Conservation (phyloP, 495 filamentous ascomycete species). For the Astrothelium subdiscretum region DNA sequence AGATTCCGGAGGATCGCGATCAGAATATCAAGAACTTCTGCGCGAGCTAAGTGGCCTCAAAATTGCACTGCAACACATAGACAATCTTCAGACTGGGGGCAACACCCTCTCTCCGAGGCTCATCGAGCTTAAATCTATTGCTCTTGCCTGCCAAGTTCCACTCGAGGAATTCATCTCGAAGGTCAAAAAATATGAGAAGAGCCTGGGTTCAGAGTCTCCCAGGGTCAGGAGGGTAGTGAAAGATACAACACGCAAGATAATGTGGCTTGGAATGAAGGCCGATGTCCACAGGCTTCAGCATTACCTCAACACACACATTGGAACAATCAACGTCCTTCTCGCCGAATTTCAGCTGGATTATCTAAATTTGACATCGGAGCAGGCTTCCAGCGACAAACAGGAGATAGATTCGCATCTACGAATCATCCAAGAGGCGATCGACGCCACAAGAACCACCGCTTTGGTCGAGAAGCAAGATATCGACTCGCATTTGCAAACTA, state of each 20-base stretch:
- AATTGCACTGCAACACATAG: neutral
- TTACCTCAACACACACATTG: slow-evolving; percentile 5
- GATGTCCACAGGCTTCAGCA: slow-evolving; percentile 1
- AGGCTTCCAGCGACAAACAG: neutral
- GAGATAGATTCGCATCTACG: neutral
- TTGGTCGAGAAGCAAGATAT: neutral
- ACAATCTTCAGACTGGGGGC: neutral
- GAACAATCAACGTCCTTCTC: slow-evolving; percentile 1
- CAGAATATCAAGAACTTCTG: neutral
- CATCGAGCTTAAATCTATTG: neutral
- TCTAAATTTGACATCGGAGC: neutral
- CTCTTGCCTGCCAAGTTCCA: neutral
- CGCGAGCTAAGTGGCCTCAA: neutral
- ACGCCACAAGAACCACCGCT: neutral
- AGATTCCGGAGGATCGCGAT: neutral
- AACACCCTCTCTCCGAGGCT: neutral
- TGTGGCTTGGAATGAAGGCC: neutral
- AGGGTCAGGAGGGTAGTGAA: neutral
- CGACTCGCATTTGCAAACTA: neutral
- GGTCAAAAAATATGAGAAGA: neutral
- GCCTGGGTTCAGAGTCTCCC: neutral
- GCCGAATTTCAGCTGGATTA: neutral
- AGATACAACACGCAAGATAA: neutral
- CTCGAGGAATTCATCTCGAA: neutral
- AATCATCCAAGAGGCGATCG: neutral